Conservation (phyloP, 208 protist genomes). For the Trypanosoma melophagium region DNA sequence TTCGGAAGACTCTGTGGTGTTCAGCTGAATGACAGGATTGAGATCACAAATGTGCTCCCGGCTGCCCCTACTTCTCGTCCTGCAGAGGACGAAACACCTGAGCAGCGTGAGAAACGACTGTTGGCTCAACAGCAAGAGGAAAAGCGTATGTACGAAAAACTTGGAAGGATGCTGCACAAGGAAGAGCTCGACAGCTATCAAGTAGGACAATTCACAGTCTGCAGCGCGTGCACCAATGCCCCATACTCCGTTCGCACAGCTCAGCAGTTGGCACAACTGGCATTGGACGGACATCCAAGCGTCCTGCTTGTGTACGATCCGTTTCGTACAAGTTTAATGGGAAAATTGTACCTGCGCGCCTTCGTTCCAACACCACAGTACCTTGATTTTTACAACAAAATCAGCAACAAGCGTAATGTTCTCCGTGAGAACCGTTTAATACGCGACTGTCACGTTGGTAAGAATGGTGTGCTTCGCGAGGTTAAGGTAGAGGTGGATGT, state of each 20-base stretch:
- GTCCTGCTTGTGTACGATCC: constrained; percentile 74
- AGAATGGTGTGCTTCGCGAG: constrained; percentile 58
- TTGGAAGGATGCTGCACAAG: constrained; percentile 35
- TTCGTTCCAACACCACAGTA: constrained; percentile 61
- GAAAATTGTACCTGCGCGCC: constrained; percentile 58
- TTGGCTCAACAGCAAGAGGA: constrained; percentile 20
- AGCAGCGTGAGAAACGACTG: constrained; percentile 29
- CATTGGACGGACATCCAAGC: constrained; percentile 41
- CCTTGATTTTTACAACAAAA: constrained; percentile 42
- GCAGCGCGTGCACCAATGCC: constrained; percentile 45
- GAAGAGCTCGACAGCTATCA: constrained; percentile 66
- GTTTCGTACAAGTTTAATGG: constrained; percentile 60
- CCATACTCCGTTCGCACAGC: constrained; percentile 39
- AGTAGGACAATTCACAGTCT: constrained; percentile 59
- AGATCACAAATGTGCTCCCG: constrained; percentile 51
- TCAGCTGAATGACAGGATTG: constrained; percentile 47
- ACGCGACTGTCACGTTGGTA: constrained; percentile 44
- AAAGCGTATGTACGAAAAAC: constrained; percentile 20
- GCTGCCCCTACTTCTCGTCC: constrained; percentile 19
- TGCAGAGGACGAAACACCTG: constrained; percentile 30
- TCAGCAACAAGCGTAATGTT: constrained; percentile 25
- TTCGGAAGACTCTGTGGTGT: constrained; percentile 59
- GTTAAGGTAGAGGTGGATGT: constrained; percentile 62
- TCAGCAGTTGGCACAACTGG: constrained; percentile 45
- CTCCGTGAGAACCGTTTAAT: constrained; percentile 32